phyloP scores from a whole-genome alignment of 805 yeast genomes.

The Schwanniomyces occidentalis region DNA sequence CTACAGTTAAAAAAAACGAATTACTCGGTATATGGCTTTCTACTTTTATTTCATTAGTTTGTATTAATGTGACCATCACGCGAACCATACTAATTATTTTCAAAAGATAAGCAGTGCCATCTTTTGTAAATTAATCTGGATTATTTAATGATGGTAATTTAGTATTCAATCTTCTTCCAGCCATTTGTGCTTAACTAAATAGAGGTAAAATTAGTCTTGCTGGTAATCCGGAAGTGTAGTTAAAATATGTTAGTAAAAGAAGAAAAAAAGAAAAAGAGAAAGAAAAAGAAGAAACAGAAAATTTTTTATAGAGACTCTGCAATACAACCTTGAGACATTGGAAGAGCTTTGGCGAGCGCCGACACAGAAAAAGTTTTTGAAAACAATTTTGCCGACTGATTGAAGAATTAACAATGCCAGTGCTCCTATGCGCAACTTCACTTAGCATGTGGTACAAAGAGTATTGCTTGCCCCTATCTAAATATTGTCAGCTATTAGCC shows the following conservation, averaged over 20 bases:
- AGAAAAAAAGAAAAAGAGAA: slow-evolving; percentile 10
- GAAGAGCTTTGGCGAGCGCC: not conserved
- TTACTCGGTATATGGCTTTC: not conserved
- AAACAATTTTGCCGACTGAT: too few relatives aligned
- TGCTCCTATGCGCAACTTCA: too few relatives aligned
- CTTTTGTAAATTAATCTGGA: too few relatives aligned
- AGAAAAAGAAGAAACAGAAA: slow-evolving; percentile 3
- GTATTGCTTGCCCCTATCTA: too few relatives aligned
- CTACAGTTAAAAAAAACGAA: too few relatives aligned
- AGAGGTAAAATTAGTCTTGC: slow-evolving; percentile 40
- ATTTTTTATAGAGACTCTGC: not conserved
- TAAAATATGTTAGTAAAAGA: slow-evolving; percentile 26
- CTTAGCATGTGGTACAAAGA: too few relatives aligned
- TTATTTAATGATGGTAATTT: slow-evolving; percentile 31
- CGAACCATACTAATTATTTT: slow-evolving; percentile 33
- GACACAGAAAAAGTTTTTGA: too few relatives aligned
- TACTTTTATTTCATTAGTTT: not conserved
- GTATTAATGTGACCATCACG: slow-evolving; percentile 40
- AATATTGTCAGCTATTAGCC: too few relatives aligned
- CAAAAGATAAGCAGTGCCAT: too few relatives aligned
- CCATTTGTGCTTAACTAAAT: slow-evolving; percentile 51
- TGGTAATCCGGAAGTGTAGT: slow-evolving; percentile 47
- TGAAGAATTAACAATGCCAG: too few relatives aligned
- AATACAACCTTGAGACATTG: not conserved
- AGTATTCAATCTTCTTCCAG: slow-evolving; percentile 45